Percentiles rank a stretch among this genome's conserved stretches.
Conservation (phyloP, 176 grass and related monocot genomes). For the Thinopyrum elongatum region DNA sequence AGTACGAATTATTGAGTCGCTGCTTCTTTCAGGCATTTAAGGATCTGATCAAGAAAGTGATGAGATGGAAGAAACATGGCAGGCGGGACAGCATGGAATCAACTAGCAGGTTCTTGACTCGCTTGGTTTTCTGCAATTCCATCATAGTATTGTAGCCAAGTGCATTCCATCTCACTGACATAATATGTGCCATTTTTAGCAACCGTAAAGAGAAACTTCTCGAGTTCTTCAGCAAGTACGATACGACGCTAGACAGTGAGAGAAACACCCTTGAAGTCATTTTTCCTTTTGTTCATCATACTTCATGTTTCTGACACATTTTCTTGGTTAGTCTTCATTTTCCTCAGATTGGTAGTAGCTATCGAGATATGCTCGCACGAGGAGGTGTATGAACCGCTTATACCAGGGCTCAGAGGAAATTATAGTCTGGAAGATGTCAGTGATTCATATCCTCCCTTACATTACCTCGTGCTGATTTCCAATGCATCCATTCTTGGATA, state of each 20-base stretch:
- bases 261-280: constrained; percentile 14
- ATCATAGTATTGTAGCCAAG: background rate
- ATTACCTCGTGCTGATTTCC: background rate
- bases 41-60: constrained; percentile 32
- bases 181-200: constrained; percentile 12
- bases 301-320: constrained; percentile 27
- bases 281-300: background rate
- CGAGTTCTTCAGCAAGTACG: background rate
- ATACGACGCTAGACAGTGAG: constrained; percentile 3
- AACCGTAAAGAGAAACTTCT: constrained; percentile 31
- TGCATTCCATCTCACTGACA: background rate
- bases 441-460: background rate
- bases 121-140: constrained; percentile 17
- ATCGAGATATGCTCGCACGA: constrained; percentile 30
- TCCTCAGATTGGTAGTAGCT: constrained; percentile 45
- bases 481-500: background rate
- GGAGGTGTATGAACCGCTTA: background rate
- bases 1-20: background rate
- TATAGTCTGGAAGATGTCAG: constrained; percentile 25
- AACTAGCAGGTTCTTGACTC: constrained; percentile 9
- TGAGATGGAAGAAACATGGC: constrained; percentile 23
- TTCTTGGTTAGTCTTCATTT: constrained; percentile 41
- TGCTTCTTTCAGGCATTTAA: constrained; percentile 45
- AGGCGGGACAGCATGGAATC: background rate
- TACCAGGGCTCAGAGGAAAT: background rate